Base-by-base conservation (phyloP, 495 filamentous ascomycete species). In the Terfezia claveryi region DNA sequence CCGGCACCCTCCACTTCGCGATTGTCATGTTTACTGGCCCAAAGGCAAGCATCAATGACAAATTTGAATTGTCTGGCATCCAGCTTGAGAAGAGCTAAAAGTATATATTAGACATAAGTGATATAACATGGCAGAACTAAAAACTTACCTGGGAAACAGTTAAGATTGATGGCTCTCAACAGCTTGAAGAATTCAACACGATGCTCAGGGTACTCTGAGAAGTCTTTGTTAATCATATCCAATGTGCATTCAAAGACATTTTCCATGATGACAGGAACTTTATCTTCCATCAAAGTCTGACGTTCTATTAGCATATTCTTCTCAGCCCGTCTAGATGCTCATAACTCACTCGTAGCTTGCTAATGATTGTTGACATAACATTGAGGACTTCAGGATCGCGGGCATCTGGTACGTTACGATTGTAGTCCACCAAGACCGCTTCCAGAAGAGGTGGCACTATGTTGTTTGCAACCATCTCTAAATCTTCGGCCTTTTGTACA, bases 221-320 rank as follows among this genome's bases (percentile, higher is more conserved):
- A 99, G 65, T 99, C 89, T 69, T 96, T 99, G 76, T 96, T 99
- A 72, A 99, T 96, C 91, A 99, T 99, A 59, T 94, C 85, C 44
- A 99, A 72, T 8, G 91, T 99, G 71, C 91, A 96, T 68, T 94
- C 89, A 66, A 99, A 99, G 17, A 99, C 86, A 63, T 88, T 91
- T 65, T 96, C 87, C 86, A 99, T 94, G 66, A 96, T 95, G 49
- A 80, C 80, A 0, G 87, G 85, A 2, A 99, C 86, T 68, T 96
- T 92, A 65, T 96, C 91, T 66, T 95, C 88, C 92, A 96, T 96
- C 62, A 93, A 73, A 58, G 76, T 78, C 87, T 82, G 57, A 44
- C 6, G 55, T 17, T 14, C 55, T 55, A 63, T 76, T 58, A 73
- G 69, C 58, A 65, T 32, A 32, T 32, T 32, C 27, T 20, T 20